Conservation (phyloP, 2,329 filamentous ascomycete species). For the Cercospora citrullina region DNA sequence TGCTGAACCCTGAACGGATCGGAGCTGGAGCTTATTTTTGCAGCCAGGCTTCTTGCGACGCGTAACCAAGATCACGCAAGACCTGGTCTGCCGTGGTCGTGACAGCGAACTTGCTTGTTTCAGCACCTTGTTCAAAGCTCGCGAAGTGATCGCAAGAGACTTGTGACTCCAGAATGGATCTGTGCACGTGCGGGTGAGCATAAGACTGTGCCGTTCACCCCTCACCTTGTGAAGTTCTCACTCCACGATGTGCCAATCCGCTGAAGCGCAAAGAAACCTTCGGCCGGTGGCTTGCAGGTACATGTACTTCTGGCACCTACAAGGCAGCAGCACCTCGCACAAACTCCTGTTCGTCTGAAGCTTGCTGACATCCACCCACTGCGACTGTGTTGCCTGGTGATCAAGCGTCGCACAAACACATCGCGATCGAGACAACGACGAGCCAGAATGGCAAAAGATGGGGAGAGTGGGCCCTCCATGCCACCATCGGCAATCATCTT, state of each 20-base stretch:
- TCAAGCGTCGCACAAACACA: not conserved
- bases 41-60: not conserved
- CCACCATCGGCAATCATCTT: slow-evolving; percentile 28
- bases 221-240: not conserved
- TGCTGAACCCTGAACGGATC: slow-evolving; percentile 3
- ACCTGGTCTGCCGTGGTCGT: not conserved
- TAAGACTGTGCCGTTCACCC: not conserved
- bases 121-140: not conserved
- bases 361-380: not conserved
- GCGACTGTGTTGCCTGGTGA: not conserved
- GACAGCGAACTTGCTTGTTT: slow-evolving; percentile 1
- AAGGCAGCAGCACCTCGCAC: slow-evolving; percentile 5
- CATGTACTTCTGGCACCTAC: slow-evolving; percentile 4
- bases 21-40: slow-evolving; percentile 1
- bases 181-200: slow-evolving; percentile 1
- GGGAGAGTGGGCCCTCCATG: slow-evolving; percentile 17
- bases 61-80: slow-evolving; percentile 4
- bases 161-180: not conserved
- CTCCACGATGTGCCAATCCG: not conserved
- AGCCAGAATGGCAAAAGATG: not conserved
- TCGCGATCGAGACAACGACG: not conserved
- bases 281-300: slow-evolving; percentile 7
- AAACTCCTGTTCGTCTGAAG: not conserved
- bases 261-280: slow-evolving; percentile 6
- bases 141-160: not conserved